Evolutionary conservation across 768 basidiomycete genomes (phyloP).

Genomic region (Podaxis sp.): DNA sequence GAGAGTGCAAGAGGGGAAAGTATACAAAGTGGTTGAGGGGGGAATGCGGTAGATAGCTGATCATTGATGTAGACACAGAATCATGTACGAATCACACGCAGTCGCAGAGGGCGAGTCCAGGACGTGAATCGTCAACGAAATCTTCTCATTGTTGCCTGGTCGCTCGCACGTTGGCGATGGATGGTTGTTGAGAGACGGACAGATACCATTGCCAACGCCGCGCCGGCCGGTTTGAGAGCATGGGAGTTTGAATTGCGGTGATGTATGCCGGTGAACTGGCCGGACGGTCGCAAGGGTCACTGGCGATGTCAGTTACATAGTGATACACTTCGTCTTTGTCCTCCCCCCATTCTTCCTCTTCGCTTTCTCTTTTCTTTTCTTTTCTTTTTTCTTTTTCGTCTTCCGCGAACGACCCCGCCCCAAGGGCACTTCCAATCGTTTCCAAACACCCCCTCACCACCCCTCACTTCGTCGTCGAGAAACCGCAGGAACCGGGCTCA

Average conservation of each 20-base stretch:
- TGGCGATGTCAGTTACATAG: constrained; percentile 6
- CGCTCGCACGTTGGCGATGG: not conserved
- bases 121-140: not conserved
- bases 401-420: constrained; percentile 26
- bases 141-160: constrained; percentile 3
- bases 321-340: constrained; percentile 1
- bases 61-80: not conserved
- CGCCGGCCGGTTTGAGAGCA: constrained; percentile 14
- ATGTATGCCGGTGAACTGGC: not conserved
- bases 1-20: constrained; percentile 60
- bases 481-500: constrained; percentile 50
- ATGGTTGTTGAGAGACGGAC: constrained; percentile 3
- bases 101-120: not conserved
- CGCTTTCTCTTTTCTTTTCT: constrained; percentile 19
- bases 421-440: constrained; percentile 46
- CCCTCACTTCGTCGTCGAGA: constrained; percentile 28
- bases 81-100: not conserved
- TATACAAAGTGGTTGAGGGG: constrained; percentile 83
- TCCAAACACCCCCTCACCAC: constrained; percentile 15
- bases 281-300: not conserved
- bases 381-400: constrained; percentile 22
- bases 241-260: constrained; percentile 19
- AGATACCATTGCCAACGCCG: not conserved
- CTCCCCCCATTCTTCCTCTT: constrained; percentile 14
- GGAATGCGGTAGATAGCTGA: constrained; percentile 41